A percentile compares a stretch with the other conserved stretches of the same genome.
phyloP scores from a whole-genome alignment of 495 filamentous ascomycete genomes.

The Lentithecium fluviatile region DNA sequence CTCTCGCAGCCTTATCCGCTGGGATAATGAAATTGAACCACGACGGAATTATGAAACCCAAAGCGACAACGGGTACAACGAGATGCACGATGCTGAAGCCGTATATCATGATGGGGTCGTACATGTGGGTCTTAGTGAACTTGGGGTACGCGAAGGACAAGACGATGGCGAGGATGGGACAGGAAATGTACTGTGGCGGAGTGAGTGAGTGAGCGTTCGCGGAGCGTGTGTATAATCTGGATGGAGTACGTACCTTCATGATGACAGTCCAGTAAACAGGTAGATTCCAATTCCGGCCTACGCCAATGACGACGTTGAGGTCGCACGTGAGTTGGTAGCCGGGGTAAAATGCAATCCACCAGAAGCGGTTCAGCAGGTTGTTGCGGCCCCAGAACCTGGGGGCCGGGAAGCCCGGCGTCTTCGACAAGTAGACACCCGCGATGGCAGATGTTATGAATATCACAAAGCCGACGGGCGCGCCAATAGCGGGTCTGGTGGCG shows the following conservation, averaged over 20 bases:
- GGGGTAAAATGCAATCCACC: constrained; percentile 25
- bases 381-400: constrained; percentile 42
- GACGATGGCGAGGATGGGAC: constrained; percentile 45
- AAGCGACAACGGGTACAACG: constrained; percentile 36
- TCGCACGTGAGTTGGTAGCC: constrained; percentile 25
- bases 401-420: constrained; percentile 32
- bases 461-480: constrained; percentile 42
- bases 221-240: too few relatives aligned
- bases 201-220: too few relatives aligned
- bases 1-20: not conserved
- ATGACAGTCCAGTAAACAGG: constrained; percentile 42
- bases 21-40: constrained; percentile 46
- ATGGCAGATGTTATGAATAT: constrained; percentile 7
- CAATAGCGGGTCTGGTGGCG: constrained; percentile 31
- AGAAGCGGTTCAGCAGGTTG: constrained; percentile 20
- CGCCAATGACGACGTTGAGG: constrained; percentile 25
- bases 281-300: constrained; percentile 45
- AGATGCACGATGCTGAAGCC: constrained; percentile 45
- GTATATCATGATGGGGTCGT: constrained; percentile 44
- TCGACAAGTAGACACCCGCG: constrained; percentile 26
- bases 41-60: constrained; percentile 43
- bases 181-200: constrained; percentile 44
- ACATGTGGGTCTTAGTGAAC: constrained; percentile 43
- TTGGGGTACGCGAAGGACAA: constrained; percentile 48
- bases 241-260: too few relatives aligned